A percentile compares a stretch with the other conserved stretches of the same genome.
phyloP scores from a whole-genome alignment of 108 stramenopile species.

The Aurantiochytrium sp. region DNA sequence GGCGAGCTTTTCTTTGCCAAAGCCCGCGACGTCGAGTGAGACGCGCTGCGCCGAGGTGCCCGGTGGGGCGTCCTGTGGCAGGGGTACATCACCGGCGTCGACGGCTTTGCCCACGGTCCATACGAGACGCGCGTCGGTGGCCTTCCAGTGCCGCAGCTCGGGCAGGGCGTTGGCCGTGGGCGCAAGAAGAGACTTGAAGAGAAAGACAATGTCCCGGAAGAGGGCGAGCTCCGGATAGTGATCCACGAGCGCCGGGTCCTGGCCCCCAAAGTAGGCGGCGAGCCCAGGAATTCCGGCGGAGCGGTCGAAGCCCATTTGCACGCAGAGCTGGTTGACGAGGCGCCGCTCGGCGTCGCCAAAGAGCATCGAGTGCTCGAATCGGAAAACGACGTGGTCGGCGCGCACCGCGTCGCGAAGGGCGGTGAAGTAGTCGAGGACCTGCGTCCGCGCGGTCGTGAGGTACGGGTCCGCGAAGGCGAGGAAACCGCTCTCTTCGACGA shows the following conservation, averaged over 20 bases:
- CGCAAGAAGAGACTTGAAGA: conserved; percentile 76
- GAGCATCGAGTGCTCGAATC: conserved; percentile 1
- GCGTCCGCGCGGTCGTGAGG: conserved; percentile 71
- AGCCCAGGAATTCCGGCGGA: neutral
- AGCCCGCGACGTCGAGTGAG: neutral
- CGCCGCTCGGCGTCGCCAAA: neutral
- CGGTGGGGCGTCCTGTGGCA: neutral
- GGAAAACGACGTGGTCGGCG: neutral
- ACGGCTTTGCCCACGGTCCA: conserved; percentile 38
- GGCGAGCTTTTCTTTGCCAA: neutral
- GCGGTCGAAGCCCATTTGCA: conserved; percentile 21
- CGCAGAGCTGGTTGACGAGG: conserved; percentile 5
- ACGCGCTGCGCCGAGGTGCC: neutral
- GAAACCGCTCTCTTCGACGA: conserved; percentile 83
- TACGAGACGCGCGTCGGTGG: conserved; percentile 45
- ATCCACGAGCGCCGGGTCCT: conserved; percentile 64
- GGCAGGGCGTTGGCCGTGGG: conserved; percentile 56
- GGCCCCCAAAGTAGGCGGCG: neutral
- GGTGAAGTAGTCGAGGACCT: conserved; percentile 83
- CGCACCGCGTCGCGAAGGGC: neutral
- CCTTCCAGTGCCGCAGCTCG: conserved; percentile 38
- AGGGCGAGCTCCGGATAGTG: conserved; percentile 95
- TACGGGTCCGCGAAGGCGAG: conserved; percentile 86
- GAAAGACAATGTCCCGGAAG: conserved; percentile 94
- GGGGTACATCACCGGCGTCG: neutral